These are phyloP conservation scores for Acer campestre DNA, from an alignment of 345 rosid species.

Conservation along the genomic window DNA sequence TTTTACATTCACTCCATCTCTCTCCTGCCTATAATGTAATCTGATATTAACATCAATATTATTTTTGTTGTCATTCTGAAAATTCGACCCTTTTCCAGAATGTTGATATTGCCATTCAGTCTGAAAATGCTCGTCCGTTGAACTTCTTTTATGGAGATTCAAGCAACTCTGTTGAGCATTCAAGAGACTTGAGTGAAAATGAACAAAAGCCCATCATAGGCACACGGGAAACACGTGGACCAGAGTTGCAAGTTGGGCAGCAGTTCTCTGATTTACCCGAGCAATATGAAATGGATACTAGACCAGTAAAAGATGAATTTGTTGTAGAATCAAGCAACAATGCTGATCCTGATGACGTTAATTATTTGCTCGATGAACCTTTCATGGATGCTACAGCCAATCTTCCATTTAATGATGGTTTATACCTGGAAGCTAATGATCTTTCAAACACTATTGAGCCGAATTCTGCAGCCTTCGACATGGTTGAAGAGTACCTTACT, in stretches of 20 bases:
- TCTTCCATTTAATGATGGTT: conserved; percentile 47
- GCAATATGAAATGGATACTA: conserved; percentile 37
- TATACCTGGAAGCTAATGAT: conserved; percentile 70
- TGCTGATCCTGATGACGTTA: conserved; percentile 31
- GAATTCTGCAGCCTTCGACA: conserved; percentile 46
- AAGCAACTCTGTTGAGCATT: conserved; percentile 47
- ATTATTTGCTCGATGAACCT: conserved; percentile 44
- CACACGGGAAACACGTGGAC: conserved; percentile 29
- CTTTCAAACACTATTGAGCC: conserved; percentile 48
- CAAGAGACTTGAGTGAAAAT: conserved; percentile 41
- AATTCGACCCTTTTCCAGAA: conserved; percentile 37
- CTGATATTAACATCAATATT: neutral
- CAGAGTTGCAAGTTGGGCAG: conserved; percentile 36
- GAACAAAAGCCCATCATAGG: conserved; percentile 48
- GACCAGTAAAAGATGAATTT: conserved; percentile 47
- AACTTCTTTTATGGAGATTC: conserved; percentile 59
- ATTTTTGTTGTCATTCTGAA: neutral
- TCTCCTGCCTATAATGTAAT: neutral
- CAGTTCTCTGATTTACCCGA: conserved; percentile 40
- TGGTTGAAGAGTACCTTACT: conserved; percentile 69
- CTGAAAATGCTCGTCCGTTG: conserved; percentile 47
- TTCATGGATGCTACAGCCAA: conserved; percentile 46
- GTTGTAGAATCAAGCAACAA: conserved; percentile 37
- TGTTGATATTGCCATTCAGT: conserved; percentile 31
- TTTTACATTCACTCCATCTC: neutral